Percentiles rank a stretch among this genome's conserved stretches.
These are phyloP conservation scores for Vitellaria paradoxa DNA, from an alignment of 179 eudicot species.

Conservation along the genomic window DNA sequence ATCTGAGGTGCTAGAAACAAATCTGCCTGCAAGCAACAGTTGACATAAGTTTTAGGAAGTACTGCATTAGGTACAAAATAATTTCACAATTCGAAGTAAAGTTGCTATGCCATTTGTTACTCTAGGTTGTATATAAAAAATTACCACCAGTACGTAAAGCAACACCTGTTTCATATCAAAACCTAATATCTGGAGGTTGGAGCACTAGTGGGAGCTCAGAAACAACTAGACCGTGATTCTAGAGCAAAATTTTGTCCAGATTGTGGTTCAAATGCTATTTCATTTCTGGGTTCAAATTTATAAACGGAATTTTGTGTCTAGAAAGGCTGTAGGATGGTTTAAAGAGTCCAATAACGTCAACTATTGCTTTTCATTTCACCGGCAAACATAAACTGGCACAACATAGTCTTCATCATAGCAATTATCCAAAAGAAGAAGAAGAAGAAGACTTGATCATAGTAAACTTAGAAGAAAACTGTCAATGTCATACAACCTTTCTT, in stretches of 20 bases:
- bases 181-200: neutral
- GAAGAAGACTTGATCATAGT: too few species aligned
- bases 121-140: neutral
- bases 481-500: too few species aligned
- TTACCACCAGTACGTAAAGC: neutral
- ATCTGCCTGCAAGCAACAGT: conserved; percentile 71
- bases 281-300: neutral
- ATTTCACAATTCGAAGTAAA: neutral
- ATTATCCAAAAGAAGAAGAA: too few species aligned
- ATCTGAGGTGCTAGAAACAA: conserved; percentile 82
- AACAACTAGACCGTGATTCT: neutral
- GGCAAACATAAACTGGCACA: neutral
- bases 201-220: neutral
- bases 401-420: neutral
- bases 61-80: neutral
- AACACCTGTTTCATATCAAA: neutral
- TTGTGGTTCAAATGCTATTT: neutral
- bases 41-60: conserved; percentile 1
- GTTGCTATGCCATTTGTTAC: neutral
- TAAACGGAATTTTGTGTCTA: too few species aligned
- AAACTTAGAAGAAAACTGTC: too few species aligned
- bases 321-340: neutral
- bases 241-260: neutral
- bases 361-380: neutral
- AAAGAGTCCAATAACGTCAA: neutral